Evolutionary conservation across 352 stramenopile genomes (phyloP).

Genomic region (Phytopythium boreale): DNA sequence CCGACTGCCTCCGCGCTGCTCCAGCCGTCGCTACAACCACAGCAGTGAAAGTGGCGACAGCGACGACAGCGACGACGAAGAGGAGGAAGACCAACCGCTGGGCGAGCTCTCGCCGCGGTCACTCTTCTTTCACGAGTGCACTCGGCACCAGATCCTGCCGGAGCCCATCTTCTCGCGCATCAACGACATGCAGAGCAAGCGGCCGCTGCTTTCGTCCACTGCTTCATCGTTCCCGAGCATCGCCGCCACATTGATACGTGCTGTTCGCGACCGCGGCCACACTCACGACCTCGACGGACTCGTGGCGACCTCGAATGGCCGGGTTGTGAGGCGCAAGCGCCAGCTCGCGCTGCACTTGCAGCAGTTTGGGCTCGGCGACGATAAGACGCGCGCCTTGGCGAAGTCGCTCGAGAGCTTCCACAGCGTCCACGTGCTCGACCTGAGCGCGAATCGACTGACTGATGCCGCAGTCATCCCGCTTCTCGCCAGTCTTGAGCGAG

Average conservation of each 20-base stretch:
- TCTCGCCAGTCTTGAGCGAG: slow-evolving; percentile 41
- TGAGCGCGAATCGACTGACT: slow-evolving; percentile 69
- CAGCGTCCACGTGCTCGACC: slow-evolving; percentile 56
- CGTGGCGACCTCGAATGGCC: slow-evolving; percentile 17
- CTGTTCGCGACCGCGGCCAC: slow-evolving; percentile 17
- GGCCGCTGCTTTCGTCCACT: not conserved
- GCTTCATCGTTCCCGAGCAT: slow-evolving; percentile 32
- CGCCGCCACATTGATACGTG: slow-evolving; percentile 34
- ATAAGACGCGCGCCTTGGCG: slow-evolving; percentile 51
- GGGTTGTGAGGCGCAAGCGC: slow-evolving; percentile 29
- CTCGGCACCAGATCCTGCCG: slow-evolving; percentile 50
- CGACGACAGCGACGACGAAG: slow-evolving; percentile 10
- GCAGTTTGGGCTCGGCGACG: slow-evolving; percentile 70
- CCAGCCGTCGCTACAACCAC: not conserved
- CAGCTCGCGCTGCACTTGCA: slow-evolving; percentile 55
- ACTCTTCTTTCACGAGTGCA: slow-evolving; percentile 65
- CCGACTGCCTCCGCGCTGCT: slow-evolving; percentile 13
- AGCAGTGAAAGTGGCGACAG: slow-evolving; percentile 7
- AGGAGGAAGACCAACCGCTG: slow-evolving; percentile 16
- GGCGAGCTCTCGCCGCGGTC: slow-evolving; percentile 55
- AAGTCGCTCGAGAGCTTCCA: slow-evolving; percentile 55
- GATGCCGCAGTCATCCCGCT: slow-evolving; percentile 58
- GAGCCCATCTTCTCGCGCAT: slow-evolving; percentile 75
- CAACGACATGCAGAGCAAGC: slow-evolving; percentile 29
- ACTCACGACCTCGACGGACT: slow-evolving; percentile 15